phyloP scores from a whole-genome alignment of 1,284 basidiomycete species.

The Gomphus sp. region DNA sequence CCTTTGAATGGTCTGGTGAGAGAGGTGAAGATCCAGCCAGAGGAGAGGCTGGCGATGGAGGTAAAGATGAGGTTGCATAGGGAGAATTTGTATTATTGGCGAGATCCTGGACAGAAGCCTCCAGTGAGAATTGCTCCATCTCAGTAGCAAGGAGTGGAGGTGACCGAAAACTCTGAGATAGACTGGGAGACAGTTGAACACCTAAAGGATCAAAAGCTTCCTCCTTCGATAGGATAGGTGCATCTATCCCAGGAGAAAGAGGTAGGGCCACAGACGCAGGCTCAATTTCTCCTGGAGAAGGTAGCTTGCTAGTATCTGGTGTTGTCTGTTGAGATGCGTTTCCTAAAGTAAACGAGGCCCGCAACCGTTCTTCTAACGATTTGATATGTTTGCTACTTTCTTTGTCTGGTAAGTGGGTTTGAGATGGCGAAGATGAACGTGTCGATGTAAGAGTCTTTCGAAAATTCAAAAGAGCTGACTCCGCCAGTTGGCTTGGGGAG shows the following conservation, averaged over 20 bases:
- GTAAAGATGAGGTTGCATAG: background rate
- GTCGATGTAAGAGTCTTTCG: constrained; percentile 53
- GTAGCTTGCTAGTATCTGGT: constrained; percentile 20
- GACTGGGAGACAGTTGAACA: constrained; percentile 8
- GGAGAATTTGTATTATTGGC: background rate
- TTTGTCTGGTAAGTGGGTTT: constrained; percentile 15
- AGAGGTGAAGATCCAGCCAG: background rate
- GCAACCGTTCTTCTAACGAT: constrained; percentile 60
- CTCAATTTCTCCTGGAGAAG: constrained; percentile 5
- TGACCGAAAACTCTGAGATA: background rate
- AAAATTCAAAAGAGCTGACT: constrained; percentile 47
- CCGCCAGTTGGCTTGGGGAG: constrained; percentile 47
- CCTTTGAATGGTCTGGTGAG: background rate
- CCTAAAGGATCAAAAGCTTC: constrained; percentile 3
- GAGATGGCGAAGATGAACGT: constrained; percentile 34
- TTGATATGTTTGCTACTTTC: constrained; percentile 3
- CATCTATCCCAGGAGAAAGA: constrained; percentile 1
- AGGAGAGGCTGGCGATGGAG: background rate
- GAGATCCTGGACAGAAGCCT: background rate
- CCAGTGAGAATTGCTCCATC: background rate
- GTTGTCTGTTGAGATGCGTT: constrained; percentile 43
- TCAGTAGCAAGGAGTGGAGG: background rate
- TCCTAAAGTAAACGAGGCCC: constrained; percentile 46
- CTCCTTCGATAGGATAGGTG: background rate
- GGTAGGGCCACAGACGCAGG: constrained; percentile 6